Evolutionary conservation across 2,329 filamentous ascomycete genomes (phyloP), one percentile per base, ranked within the genome.

Genomic region (Talaromyces sp.): DNA sequence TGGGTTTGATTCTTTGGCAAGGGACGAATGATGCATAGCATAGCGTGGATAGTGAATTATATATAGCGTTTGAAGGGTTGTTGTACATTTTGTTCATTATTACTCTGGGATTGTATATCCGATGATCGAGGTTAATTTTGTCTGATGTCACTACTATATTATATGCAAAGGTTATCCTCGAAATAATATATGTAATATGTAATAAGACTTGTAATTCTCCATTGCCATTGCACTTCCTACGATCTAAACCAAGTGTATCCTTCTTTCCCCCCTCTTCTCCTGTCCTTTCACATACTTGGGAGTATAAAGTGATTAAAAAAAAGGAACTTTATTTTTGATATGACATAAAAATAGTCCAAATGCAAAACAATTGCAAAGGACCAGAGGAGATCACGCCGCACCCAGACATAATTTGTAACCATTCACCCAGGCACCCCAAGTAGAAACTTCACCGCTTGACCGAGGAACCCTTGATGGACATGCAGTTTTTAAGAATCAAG

Each of bases 321-420:
- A 57, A 47, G 17, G 32, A 27, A 30, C 19, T 58, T 58, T 58
- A 58, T 58, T 61, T 58, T 61, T 39, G 47, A 57, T 55, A 58
- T 61, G 60, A 61, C 60, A 61, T 61, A 55, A 55, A 59, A 61
- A 61, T 22, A 56, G 42, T 55, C 55, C 27, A 53, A 30, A 53
- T 56, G 58, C 60, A 19, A 47, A 22, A 62, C 52, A 59, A 32
- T 51, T 59, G 59, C 47, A 55, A 44, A 32, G 54, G 52, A 47
- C 59, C 55, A n/a, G 42, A 49, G 36, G 25, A 60, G 44, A 56
- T 61, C 60, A 55, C 60, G 60, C 44, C 57, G 60, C 58, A 59
- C 60, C 60, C 60, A 58, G 55, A 59, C 54, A 53, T 54, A 59
- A 59, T 39, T 59, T 39, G 52, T 59, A 52, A 44, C 49, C 49